Base-by-base conservation (phyloP, 2,329 filamentous ascomycete species). In the Colletotrichum scovillei region DNA sequence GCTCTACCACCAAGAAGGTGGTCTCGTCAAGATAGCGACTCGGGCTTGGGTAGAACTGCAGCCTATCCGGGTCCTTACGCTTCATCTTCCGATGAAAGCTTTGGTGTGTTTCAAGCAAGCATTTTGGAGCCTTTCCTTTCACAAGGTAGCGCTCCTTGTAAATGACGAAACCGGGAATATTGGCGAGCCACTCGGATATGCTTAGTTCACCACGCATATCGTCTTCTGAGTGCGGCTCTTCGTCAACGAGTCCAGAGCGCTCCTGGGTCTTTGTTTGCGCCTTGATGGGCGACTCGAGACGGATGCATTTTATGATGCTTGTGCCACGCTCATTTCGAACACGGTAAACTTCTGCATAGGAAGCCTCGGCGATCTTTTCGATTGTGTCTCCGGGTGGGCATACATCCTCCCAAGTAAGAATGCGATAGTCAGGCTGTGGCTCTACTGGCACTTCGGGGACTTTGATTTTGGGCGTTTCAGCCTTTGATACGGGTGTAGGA, bases 81-180 rank as follows among this genome's bases (percentile, higher is more conserved):
- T 88, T 90, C 78, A 86, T 81, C 70, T 84, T 86, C 72, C 85
- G 85, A 52, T 91, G 88, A 67, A 90, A 91, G 3, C 80, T 78
- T 76, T 90, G 89, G 74, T 91, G 90, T n/a, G 91, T 91, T 75
- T 90, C 86, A 1, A 91, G 82, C 32, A 92, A 80, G 19, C 84
- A 84, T 63, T 83, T 84, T 4, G 89, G 86, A 0, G 89, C 85
- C 73, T 87, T 88, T 0, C 91, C 91, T 76, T 86, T 82, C 1
- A 92, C 88, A 35, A 92, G 81, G 70, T 92, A 91, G 8, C 88
- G 85, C 78, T 91, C 90, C 79, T 92, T 92, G 82, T 92, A 92
- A 22, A 90, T 85, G 38, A 92, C 90, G 73, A 92, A 92, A 0
- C 91, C 91, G 0, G 90, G 90, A 14, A 92, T 88, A 73, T 91